Evolutionary conservation across 2,329 filamentous ascomycete species (phyloP), one percentile per base, ranked within the genome.

Genomic region (Colletotrichum magnum): DNA sequence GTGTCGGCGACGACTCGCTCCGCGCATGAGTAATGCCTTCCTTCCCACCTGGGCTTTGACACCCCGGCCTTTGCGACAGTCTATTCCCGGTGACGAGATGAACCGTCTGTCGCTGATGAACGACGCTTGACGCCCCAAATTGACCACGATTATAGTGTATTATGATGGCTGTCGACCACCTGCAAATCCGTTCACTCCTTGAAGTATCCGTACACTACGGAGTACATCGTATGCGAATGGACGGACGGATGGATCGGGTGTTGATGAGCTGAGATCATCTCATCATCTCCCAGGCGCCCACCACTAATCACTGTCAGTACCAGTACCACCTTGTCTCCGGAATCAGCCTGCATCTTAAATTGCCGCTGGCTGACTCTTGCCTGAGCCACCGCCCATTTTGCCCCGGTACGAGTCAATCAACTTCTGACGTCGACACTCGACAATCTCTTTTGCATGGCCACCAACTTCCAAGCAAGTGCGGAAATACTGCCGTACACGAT

Each of bases 271-370:
- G 56, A 66, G 51, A 66, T 69, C 62, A 57, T 66, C 56, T 60
- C 51, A 61, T 69, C 51, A 60, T 66, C 39, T 45, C 45, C 51
- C 24, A 36, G 45, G 36, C 45, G 54, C 57, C 66, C 36, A 57
- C 45, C 43, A 56, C 48, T 52, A 24, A 24, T 24, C 21, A 24
- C 21, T 24, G 21, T 24, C 21, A 24, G 21, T 24, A 24, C 21
- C 21, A 24, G 21, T 24, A 61, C 58, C 58, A 52, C 45, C 41
- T 39, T 43, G 50, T 51, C 10, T 52, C 32, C 56, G 47, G 62
- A 69, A 61, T 53, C 56, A 66, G 62, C 67, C 56, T 69, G 62
- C 62, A 69, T 69, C 67, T 66, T 48, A 69, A 61, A 69, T 67
- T 69, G 67, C 62, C 63, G 51, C 62, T 57, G 43, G 56, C 63